phyloP scores from a whole-genome alignment of 352 stramenopile genomes.

The Phytophthora sp. region DNA sequence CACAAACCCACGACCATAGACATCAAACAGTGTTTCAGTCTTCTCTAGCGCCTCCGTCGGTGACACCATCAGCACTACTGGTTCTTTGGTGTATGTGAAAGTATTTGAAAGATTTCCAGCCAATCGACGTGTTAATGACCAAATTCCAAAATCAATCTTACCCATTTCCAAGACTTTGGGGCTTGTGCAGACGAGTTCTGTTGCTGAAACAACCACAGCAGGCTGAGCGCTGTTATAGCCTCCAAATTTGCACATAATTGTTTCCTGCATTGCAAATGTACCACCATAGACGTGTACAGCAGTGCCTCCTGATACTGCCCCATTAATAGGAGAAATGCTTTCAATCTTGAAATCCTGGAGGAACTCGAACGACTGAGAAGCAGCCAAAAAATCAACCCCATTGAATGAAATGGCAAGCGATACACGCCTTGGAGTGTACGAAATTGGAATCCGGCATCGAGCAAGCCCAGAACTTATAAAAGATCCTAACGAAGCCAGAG shows the following conservation, averaged over 20 bases:
- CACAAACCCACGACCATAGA: conserved; percentile 65
- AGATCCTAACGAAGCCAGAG: conserved; percentile 29
- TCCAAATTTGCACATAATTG: conserved; percentile 61
- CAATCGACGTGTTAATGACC: conserved; percentile 32
- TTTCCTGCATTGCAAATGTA: conserved; percentile 47
- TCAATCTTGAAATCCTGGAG: conserved; percentile 38
- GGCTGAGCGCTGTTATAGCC: conserved; percentile 1
- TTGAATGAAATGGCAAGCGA: conserved; percentile 71
- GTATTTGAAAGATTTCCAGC: conserved; percentile 33
- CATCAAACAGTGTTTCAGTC: conserved; percentile 51
- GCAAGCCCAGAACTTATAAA: conserved; percentile 46
- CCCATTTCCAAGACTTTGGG: conserved; percentile 28
- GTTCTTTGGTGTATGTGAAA: conserved; percentile 56
- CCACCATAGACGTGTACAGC: conserved; percentile 63
- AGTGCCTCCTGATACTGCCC: conserved; percentile 64
- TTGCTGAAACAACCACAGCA: conserved; percentile 50
- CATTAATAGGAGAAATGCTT: conserved; percentile 49
- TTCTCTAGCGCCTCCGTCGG: conserved; percentile 55
- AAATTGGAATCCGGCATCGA: conserved; percentile 50
- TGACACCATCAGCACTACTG: conserved; percentile 43
- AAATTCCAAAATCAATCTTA: conserved; percentile 40
- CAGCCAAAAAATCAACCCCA: conserved; percentile 53
- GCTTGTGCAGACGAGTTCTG: conserved; percentile 49
- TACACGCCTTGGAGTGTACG: conserved; percentile 25
- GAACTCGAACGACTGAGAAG: conserved; percentile 46